Percentiles rank a stretch among this genome's conserved stretches.
Evolutionary conservation across 805 yeast genomes (phyloP).

Genomic region (Scheffersomyces lignosus): DNA sequence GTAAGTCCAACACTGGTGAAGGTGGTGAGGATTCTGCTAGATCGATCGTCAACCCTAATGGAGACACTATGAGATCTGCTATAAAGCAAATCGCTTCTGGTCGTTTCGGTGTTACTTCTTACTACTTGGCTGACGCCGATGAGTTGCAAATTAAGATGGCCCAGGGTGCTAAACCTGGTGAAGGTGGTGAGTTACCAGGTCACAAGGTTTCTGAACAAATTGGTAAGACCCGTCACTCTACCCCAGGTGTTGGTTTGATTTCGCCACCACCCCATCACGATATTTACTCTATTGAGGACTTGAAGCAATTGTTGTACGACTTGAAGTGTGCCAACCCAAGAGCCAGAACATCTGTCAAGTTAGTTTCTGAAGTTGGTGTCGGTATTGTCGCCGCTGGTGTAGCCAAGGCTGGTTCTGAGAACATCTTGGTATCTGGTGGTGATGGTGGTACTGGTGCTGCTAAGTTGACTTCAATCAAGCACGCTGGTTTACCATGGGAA

Average conservation of each 20-base stretch:
- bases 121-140: slow-evolving; percentile 92
- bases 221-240: slow-evolving; percentile 95
- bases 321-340: slow-evolving; percentile 96
- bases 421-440: slow-evolving; percentile 92
- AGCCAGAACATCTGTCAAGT: slow-evolving; percentile 93
- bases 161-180: slow-evolving; percentile 99
- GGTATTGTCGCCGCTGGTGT: slow-evolving; percentile 99
- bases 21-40: slow-evolving; percentile 99
- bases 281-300: slow-evolving; percentile 95
- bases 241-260: slow-evolving; percentile 94
- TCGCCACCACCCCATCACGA: slow-evolving; percentile 99
- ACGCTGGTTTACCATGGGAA: slow-evolving; percentile 99
- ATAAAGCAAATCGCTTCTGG: slow-evolving; percentile 98
- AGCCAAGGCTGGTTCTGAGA: slow-evolving; percentile 98
- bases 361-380: slow-evolving; percentile 97
- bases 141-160: slow-evolving; percentile 98
- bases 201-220: slow-evolving; percentile 84
- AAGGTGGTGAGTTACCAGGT: slow-evolving; percentile 98
- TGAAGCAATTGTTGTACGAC: slow-evolving; percentile 94
- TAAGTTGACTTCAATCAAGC: slow-evolving; percentile 93
- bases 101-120: slow-evolving; percentile 95
- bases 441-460: slow-evolving; percentile 99
- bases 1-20: slow-evolving; percentile 97
- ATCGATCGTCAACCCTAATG: slow-evolving; percentile 73
- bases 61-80: slow-evolving; percentile 98